phyloP scores from a whole-genome alignment of 1,139 yeast species.

The Candida glucosophila region DNA sequence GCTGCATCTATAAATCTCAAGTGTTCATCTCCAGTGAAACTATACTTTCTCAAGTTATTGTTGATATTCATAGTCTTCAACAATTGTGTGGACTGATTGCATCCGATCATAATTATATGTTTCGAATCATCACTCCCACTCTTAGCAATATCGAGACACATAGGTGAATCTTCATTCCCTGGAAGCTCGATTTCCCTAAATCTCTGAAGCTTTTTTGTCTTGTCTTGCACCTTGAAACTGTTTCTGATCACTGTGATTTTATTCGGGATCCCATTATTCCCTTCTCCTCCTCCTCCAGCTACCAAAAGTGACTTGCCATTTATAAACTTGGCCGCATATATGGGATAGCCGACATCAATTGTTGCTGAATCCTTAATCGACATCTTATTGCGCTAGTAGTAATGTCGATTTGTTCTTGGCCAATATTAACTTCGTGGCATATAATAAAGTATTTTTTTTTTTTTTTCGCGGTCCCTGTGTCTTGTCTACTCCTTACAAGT shows the following conservation, averaged over 20 bases:
- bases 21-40: slow-evolving; percentile 48
- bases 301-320: slow-evolving; percentile 56
- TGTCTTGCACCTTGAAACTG: slow-evolving; percentile 44
- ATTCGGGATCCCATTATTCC: slow-evolving; percentile 79
- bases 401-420: no score
- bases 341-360: slow-evolving; percentile 67
- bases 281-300: slow-evolving; percentile 96
- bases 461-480: no score
- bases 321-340: slow-evolving; percentile 69
- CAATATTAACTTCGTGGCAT: no score
- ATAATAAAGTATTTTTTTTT: no score
- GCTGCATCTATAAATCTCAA: slow-evolving; percentile 53
- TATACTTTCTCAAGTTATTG: slow-evolving; percentile 64
- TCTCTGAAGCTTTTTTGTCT: slow-evolving; percentile 45
- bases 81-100: slow-evolving; percentile 56
- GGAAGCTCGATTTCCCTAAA: slow-evolving; percentile 57
- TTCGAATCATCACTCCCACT: slow-evolving; percentile 20
- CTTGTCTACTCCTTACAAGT: no score
- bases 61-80: slow-evolving; percentile 54
- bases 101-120: slow-evolving; percentile 56
- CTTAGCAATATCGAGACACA: slow-evolving; percentile 49
- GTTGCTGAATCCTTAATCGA: slow-evolving; percentile 28
- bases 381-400: no score
- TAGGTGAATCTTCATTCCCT: slow-evolving; percentile 65
- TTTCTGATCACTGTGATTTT: slow-evolving; percentile 66